These are phyloP conservation scores for Diaporthe sp. DNA, from an alignment of 2,329 filamentous ascomycete genomes.

Conservation along the genomic window DNA sequence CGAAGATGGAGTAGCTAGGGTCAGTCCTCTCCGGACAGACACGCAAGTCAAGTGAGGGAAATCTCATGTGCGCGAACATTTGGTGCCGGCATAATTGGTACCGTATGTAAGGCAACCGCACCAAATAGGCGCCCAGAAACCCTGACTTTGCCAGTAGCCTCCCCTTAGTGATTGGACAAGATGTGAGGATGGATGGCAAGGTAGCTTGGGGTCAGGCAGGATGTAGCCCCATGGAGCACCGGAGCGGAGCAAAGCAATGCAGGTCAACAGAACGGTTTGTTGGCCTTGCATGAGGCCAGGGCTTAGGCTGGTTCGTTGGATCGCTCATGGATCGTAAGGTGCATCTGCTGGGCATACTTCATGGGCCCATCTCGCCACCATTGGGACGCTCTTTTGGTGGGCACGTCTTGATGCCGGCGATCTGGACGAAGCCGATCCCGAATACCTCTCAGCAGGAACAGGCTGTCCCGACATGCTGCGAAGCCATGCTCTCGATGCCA, in stretches of 20 bases:
- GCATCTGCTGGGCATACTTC: conserved; percentile 24
- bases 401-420: not conserved
- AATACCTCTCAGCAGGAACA: conserved; percentile 10
- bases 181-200: conserved; percentile 28
- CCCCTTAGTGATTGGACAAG: conserved; percentile 33
- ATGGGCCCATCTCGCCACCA: conserved; percentile 18
- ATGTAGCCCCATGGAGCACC: conserved; percentile 31
- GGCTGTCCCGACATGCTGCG: not conserved
- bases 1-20: not conserved
- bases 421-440: not conserved
- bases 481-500: not conserved
- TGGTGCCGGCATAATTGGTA: conserved; percentile 34
- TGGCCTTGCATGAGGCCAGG: conserved; percentile 34
- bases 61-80: conserved; percentile 35
- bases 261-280: conserved; percentile 35
- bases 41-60: conserved; percentile 39
- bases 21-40: not conserved
- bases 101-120: conserved; percentile 29
- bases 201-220: conserved; percentile 14
- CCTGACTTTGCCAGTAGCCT: conserved; percentile 31
- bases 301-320: conserved; percentile 38
- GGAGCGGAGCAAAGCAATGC: conserved; percentile 33
- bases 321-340: conserved; percentile 32
- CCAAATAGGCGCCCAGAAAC: conserved; percentile 23
- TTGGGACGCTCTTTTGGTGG: conserved; percentile 3